Evolutionary conservation across 257 asterid species (phyloP), one percentile per base, ranked within the genome.

Genomic region (Handroanthus guayacan): DNA sequence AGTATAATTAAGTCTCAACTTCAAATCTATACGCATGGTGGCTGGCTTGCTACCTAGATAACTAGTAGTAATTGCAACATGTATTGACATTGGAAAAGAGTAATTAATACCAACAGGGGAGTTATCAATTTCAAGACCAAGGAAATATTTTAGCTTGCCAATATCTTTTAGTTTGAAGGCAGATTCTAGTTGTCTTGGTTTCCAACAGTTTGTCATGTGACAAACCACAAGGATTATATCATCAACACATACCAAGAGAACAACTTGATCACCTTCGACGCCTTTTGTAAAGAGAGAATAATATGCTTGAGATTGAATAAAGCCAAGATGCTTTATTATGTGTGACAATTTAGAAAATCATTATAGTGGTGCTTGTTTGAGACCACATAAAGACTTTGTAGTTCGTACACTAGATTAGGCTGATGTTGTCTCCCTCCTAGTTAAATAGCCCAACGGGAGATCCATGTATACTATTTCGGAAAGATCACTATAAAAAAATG

Each of bases 81-180:
- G 8, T 2, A 41, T 1, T 41, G 45, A 8, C 4, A 6, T 41
- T 3, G 45, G 5, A 9, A 3, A 4, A 55, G 9, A 2, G 3
- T 3, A 0, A 20, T 7, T 3, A 0, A 20, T 7, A 3, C 36
- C 38, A 2, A 2, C 3, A 1, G 2, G 0, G 4, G 2, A 2
- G 1, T 38, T 18, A 2, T 5, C 63, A 1, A 57, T 18, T 13
- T 52, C 58, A 12, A 52, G 1, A 6, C 58, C 3, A 13, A 52
- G 18, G 20, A 52, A 52, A 14, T 52, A 52, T n/a, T 52, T 52
- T 0, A 18, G 5, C 5, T 4, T 0, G 1, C 52, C 34, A 5
- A 38, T 13, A 2, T 39, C 52, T 38, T 64, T 52, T 5, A 64
- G 31, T 25, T 25, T 25, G 31, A 25, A 25, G 31, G 1, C 1